Evolutionary conservation across 805 yeast species (phyloP).

Genomic region (Vanderwaltozyma tropicalis): DNA sequence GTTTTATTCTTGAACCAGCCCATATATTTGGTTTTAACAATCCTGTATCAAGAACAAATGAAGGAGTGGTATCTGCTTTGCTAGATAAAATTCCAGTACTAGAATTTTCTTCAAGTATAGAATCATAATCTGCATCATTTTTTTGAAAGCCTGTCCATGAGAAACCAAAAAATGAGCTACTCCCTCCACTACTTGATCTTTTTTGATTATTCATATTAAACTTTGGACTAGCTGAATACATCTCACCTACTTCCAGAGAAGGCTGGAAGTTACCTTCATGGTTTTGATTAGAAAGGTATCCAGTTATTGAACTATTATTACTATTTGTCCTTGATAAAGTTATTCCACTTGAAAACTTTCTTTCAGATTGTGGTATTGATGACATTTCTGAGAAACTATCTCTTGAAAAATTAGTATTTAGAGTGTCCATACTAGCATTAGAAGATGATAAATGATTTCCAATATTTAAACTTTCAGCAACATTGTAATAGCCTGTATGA

Average conservation of each 20-base stretch:
- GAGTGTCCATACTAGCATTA: background rate
- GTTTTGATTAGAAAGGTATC: conserved; percentile 3
- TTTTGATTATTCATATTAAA: conserved; percentile 2
- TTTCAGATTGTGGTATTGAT: background rate
- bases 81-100: conserved; percentile 11
- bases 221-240: conserved; percentile 1
- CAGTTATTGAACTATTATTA: conserved; percentile 1
- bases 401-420: background rate
- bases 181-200: conserved; percentile 16
- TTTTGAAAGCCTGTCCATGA: conserved; percentile 29
- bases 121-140: conserved; percentile 5
- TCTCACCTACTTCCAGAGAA: conserved; percentile 2
- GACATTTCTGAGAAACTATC: conserved; percentile 4
- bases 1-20: conserved; percentile 39
- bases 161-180: conserved; percentile 28
- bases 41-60: conserved; percentile 22
- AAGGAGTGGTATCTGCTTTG: conserved; percentile 5
- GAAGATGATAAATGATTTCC: conserved; percentile 1
- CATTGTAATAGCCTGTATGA: conserved; percentile 11
- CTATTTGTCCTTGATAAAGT: conserved; percentile 3
- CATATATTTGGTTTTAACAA: conserved; percentile 38
- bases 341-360: background rate
- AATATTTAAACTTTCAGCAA: conserved; percentile 2
- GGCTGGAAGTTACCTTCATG: background rate
- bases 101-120: conserved; percentile 2